Percentiles rank a stretch among this genome's conserved stretches.
Evolutionary conservation across 2,329 filamentous ascomycete species (phyloP).

Genomic region (Epichloe glyceriae): DNA sequence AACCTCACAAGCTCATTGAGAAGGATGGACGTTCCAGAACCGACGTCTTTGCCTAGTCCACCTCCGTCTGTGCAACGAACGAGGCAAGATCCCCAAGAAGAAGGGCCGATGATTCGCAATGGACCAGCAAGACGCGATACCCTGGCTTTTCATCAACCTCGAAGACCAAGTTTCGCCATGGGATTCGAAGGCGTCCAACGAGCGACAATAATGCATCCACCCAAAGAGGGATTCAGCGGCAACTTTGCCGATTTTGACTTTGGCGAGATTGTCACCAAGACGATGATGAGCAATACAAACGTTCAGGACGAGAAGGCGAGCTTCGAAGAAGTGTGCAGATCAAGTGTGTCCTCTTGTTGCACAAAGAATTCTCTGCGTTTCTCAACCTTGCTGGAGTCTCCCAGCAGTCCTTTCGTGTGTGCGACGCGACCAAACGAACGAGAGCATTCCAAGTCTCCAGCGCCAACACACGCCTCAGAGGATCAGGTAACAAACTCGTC

Average conservation of each 20-base stretch:
- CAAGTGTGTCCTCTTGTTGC: background rate
- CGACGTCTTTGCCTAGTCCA: constrained; percentile 27
- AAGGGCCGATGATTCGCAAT: constrained; percentile 31
- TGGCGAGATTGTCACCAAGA: constrained; percentile 17
- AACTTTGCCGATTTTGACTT: constrained; percentile 28
- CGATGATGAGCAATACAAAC: background rate
- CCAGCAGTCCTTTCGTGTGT: background rate
- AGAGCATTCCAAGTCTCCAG: constrained; percentile 6
- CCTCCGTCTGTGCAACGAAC: constrained; percentile 22
- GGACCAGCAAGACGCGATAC: constrained; percentile 39
- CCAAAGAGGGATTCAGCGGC: constrained; percentile 22
- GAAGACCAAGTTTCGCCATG: constrained; percentile 35
- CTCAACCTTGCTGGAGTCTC: background rate
- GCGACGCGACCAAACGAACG: constrained; percentile 5
- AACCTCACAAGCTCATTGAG: constrained; percentile 15
- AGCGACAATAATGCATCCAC: constrained; percentile 10
- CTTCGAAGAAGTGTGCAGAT: background rate
- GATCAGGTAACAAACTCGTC: constrained; percentile 1
- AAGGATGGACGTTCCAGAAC: constrained; percentile 13
- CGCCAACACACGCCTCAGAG: background rate
- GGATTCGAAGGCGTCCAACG: constrained; percentile 14
- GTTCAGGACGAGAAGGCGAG: background rate
- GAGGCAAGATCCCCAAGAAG: constrained; percentile 27
- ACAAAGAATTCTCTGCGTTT: background rate
- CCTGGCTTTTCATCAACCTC: constrained; percentile 30